Evolutionary conservation across 1,284 basidiomycete species (phyloP), one percentile per base, ranked within the genome.

Genomic region (Leccinum insolens): DNA sequence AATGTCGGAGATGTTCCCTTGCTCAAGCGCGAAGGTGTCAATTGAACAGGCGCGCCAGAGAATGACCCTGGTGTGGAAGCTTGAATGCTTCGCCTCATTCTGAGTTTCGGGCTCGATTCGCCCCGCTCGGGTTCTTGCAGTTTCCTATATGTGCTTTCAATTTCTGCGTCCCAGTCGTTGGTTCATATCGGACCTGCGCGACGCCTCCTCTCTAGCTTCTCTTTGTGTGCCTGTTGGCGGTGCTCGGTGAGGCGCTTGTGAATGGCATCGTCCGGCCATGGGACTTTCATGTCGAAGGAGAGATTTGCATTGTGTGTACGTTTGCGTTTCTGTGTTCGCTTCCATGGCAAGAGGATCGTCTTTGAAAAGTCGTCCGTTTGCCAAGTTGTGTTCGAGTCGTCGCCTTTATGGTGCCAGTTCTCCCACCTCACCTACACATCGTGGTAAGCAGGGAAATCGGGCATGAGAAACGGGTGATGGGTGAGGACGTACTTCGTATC

Each of bases 371-470:
- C 70, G 14, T 72, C 72, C 37, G 69, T 70, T 67, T 78, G 71
- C 82, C 82, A 83, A 14, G 82, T 83, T 20, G 82, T 83, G 67
- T 82, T 81, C 28, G 82, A 80, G 12, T 76, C 80, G 66, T 83
- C 52, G 14, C 52, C 81, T 15, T 22, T 28, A 52, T 82, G 80
- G 17, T 73, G 70, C 82, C 82, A 83, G 61, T 79, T 65, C 17
- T 44, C 73, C 82, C 82, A 82, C 70, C 76, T 80, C 34, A 83
- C 75, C 82, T 82, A 78, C 69, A 72, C 76, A 49, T 62, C 28
- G 25, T 25, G 25, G 25, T 25, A 25, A 25, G 25, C 14, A 34
- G 22, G 14, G 61, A 8, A 17, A 65, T 11, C 49, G 11, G 9
- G 3, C 14, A 25, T 2, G 7, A 7, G 4, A 61, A 11, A 17